A percentile compares a stretch with the other conserved stretches of the same genome.
phyloP scores from a whole-genome alignment of 805 yeast species.

The Ascoidea rubescens region DNA sequence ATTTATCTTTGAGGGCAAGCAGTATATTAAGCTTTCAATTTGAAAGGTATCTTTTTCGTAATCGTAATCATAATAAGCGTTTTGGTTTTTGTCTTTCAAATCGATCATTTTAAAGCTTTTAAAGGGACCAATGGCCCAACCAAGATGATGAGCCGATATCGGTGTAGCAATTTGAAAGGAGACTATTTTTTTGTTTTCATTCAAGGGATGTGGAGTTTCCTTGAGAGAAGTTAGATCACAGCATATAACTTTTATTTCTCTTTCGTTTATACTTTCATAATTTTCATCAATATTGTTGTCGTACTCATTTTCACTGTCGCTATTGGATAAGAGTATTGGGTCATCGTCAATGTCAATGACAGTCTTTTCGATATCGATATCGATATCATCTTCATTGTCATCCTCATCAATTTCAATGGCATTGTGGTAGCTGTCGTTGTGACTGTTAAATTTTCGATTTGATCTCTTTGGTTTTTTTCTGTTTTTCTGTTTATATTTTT shows the following conservation, averaged over 20 bases:
- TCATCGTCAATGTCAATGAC: conserved; percentile 23
- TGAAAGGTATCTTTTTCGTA: conserved; percentile 25
- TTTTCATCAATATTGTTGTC: conserved; percentile 32
- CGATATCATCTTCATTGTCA: conserved; percentile 13
- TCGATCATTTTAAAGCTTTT: conserved; percentile 29
- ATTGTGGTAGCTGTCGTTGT: background rate
- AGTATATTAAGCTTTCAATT: conserved; percentile 49
- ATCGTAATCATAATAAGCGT: conserved; percentile 20
- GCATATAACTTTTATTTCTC: conserved; percentile 51
- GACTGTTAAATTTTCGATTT: too few species aligned
- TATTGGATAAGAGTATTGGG: conserved; percentile 11
- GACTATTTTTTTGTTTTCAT: conserved; percentile 59
- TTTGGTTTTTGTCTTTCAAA: conserved; percentile 22
- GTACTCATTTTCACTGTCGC: conserved; percentile 26
- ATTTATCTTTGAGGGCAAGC: conserved; percentile 41
- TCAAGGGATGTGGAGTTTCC: conserved; percentile 65
- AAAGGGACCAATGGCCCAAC: conserved; percentile 90
- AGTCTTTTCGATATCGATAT: conserved; percentile 16
- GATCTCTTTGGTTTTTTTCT: too few species aligned
- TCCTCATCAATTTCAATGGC: conserved; percentile 8
- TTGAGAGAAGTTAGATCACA: conserved; percentile 55
- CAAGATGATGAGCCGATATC: conserved; percentile 85
- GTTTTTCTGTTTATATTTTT: too few species aligned
- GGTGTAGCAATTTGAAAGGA: conserved; percentile 69
- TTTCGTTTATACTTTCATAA: conserved; percentile 19